These are phyloP conservation scores for Mimosa bimucronata DNA, from an alignment of 306 rosid species.

Conservation along the genomic window DNA sequence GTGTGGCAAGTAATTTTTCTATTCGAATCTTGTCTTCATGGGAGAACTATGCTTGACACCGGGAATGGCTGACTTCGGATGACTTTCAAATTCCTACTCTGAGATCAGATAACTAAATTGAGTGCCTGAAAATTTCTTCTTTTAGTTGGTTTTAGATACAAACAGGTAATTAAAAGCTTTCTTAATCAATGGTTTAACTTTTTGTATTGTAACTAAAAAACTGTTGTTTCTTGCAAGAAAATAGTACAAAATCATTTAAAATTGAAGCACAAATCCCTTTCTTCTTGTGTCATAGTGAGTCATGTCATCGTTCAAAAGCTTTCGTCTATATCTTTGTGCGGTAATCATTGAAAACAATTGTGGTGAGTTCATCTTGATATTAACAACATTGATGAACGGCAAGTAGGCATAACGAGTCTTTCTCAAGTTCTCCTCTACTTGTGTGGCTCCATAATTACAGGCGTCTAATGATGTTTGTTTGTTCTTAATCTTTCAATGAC, in stretches of 20 bases:
- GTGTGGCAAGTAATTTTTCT: conserved; percentile 37
- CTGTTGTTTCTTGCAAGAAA: conserved; percentile 25
- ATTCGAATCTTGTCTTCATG: conserved; percentile 32
- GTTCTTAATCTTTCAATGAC: conserved; percentile 24
- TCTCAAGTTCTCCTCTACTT: conserved; percentile 16
- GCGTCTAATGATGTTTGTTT: conserved; percentile 8
- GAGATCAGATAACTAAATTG: conserved; percentile 37
- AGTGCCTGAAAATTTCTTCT: conserved; percentile 40
- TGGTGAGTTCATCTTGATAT: conserved; percentile 8
- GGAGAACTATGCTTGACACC: conserved; percentile 33
- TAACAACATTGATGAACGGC: conserved; percentile 22
- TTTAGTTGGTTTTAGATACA: conserved; percentile 30
- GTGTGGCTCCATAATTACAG: background rate
- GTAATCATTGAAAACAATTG: conserved; percentile 2
- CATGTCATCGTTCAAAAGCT: conserved; percentile 33
- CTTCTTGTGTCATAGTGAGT: conserved; percentile 19
- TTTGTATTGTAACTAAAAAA: conserved; percentile 36
- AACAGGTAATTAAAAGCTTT: conserved; percentile 30
- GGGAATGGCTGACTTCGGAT: conserved; percentile 25
- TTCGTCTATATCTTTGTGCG: conserved; percentile 26
- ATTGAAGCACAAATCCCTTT: conserved; percentile 14
- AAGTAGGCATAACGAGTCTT: background rate
- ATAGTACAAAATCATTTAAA: conserved; percentile 37
- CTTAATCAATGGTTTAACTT: conserved; percentile 36
- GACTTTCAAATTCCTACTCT: conserved; percentile 28